Evolutionary conservation across 331 rosid genomes (phyloP), one percentile per base, ranked within the genome.

Genomic region (Acacia concinna): DNA sequence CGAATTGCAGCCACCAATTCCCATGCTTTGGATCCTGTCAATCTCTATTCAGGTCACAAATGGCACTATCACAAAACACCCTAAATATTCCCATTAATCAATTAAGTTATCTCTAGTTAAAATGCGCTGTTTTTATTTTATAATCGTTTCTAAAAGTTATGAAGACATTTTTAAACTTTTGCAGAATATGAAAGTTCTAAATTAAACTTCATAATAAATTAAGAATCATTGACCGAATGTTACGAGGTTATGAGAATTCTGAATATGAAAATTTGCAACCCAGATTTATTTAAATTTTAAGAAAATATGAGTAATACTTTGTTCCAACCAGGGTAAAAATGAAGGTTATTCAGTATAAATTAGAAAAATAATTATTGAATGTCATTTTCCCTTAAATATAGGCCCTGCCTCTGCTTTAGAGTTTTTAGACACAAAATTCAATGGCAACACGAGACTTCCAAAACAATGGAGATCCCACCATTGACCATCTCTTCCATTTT

Each of bases 1-100:
- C 94, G 68, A 88, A 88, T 73, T 90, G 87, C 18, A 90, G 84
- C 94, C 94, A 90, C 94, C 94, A 90, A 38, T 90, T 81, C 37
- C 94, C 94, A 32, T 88, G 94, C 78, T 87, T 90, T 2, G 94
- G 94, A 86, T 90, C 94, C 94, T 90, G 32, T 70, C 28, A 23
- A 4, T 28, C 40, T 62, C 68, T 13, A 14, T 4, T 11, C 64
- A 8, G 32, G 32, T 57, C 17, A 52, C 59, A 52, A 8, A 52
- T n/a, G 59, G 4, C 28, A 7, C 59, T 20, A 52, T 27, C 6
- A 52, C 25, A 20, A 8, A 6, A 52, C 25, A 54, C 0, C 62
- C 13, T 7, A 54, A 54, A 47, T 47, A 20, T 4, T 52, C 12
- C 5, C 51, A 14, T 44, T 13, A 13, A 44, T 13, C 5, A 15